Conservation (phyloP, 2,329 filamentous ascomycete species). For the Colletotrichum noveboracense region DNA sequence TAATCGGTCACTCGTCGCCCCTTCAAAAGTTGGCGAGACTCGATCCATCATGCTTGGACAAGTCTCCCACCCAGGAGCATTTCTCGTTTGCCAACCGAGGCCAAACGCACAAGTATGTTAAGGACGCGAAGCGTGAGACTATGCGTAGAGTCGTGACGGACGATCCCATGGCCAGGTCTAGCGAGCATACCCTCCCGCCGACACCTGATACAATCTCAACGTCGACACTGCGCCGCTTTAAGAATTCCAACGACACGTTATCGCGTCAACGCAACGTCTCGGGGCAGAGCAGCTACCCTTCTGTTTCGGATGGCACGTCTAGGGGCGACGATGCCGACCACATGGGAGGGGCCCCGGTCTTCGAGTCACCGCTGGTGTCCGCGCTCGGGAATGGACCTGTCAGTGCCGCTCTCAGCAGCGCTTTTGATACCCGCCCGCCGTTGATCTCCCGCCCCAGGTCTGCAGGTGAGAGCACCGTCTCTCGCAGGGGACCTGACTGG, state of each 20-base stretch:
- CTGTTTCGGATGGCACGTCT: conserved; percentile 31
- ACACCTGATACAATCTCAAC: conserved; percentile 67
- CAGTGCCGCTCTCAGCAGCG: conserved; percentile 14
- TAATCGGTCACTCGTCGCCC: conserved; percentile 52
- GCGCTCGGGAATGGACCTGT: conserved; percentile 32
- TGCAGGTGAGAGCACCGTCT: conserved; percentile 50
- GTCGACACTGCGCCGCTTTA: conserved; percentile 54
- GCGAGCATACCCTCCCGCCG: conserved; percentile 55
- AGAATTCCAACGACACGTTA: conserved; percentile 56
- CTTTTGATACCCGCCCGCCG: conserved; percentile 32
- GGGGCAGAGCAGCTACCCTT: conserved; percentile 36
- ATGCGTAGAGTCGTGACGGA: conserved; percentile 56
- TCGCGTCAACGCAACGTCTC: conserved; percentile 32
- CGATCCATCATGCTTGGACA: conserved; percentile 32
- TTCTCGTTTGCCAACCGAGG: conserved; percentile 21
- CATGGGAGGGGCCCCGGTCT: conserved; percentile 16
- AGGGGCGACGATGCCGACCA: conserved; percentile 15
- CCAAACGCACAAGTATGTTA: conserved; percentile 33
- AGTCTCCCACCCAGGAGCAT: conserved; percentile 32
- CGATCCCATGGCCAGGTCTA: conserved; percentile 42
- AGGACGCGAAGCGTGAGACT: conserved; percentile 53
- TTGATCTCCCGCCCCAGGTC: conserved; percentile 50
- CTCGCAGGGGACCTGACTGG: conserved; percentile 47
- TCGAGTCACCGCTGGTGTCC: conserved; percentile 35
- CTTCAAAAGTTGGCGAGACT: conserved; percentile 55